Evolutionary conservation across 164 flowering plant species (phyloP), one percentile per base, ranked within the genome.

Genomic region (Akebia trifoliata): DNA sequence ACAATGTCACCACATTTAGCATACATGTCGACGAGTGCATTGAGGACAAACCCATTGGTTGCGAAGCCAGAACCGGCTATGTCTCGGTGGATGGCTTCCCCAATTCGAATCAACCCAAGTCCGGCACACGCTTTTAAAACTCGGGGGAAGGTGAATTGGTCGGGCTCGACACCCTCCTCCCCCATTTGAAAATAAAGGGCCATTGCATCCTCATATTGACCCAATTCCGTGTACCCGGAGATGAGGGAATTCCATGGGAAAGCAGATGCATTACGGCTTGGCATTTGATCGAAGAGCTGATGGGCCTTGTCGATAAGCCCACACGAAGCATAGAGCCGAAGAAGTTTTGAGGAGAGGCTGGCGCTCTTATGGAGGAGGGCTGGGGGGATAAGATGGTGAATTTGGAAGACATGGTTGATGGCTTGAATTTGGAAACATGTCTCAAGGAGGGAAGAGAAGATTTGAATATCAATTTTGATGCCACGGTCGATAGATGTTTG

Each of bases 1-100:
- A 76, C 83, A 65, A 92, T 84, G 72, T 86, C 87, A 4, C 98
- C 98, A 24, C 96, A 88, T 52, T 89, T 92, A 1, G 96, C 85
- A 61, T 88, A 92, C 96, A 89, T 86, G 48, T 83, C 90, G 25
- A 88, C 86, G 24, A 88, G 83, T 0, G 88, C 88, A 68, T 88
- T 88, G 8, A 73, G 75, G 30, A 85, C 90, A 55, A 75, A 83
- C 38, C 59, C 74, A 64, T 89, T 81, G 37, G 39, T 30, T 2
- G 45, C 74, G 62, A 81, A 85, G 1, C 98, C 95, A 34, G 56
- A 61, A 3, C 89, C 74, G 39, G 85, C 81, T 4, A 81, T 40
- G 51, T 83, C 78, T 9, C 90, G 69, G 52, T 88, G 95, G 38
- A 92, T 69, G 39, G 71, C 85, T 75, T 86, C 87, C 2, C 95